phyloP scores from a whole-genome alignment of 108 stramenopile species.

The Hondaea fermentalgiana region DNA sequence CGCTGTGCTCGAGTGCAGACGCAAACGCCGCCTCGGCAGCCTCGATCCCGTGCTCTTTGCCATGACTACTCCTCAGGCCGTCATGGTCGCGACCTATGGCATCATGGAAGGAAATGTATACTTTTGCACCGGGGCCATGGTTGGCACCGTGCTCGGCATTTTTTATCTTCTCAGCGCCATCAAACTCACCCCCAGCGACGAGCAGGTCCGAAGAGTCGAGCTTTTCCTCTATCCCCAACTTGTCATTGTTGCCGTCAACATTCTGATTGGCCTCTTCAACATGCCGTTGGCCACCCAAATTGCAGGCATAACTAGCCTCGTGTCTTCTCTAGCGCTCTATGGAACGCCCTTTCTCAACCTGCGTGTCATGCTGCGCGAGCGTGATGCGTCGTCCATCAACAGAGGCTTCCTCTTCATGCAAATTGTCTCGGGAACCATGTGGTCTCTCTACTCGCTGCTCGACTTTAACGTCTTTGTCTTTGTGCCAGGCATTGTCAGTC shows the following conservation, averaged over 20 bases:
- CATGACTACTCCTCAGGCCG: neutral
- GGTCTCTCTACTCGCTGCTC: neutral
- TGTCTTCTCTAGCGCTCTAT: neutral
- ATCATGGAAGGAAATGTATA: neutral
- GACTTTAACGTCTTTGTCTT: neutral
- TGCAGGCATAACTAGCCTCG: neutral
- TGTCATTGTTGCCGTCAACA: neutral
- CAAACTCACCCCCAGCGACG: neutral
- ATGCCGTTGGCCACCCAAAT: neutral
- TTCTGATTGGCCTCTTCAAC: neutral
- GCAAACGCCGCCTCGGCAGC: neutral
- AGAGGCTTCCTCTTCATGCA: neutral
- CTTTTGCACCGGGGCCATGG: neutral
- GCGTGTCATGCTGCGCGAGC: neutral
- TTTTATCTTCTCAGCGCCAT: neutral
- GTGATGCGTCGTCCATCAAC: neutral
- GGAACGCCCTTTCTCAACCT: neutral
- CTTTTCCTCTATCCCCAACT: neutral
- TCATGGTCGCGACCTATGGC: neutral
- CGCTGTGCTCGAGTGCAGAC: neutral
- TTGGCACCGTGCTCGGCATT: neutral
- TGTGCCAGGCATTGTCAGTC: neutral
- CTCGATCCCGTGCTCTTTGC: neutral
- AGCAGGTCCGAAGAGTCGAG: neutral
- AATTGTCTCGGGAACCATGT: neutral